Base-by-base conservation (phyloP, 495 filamentous ascomycete species). In the Lepidopterella palustris region DNA sequence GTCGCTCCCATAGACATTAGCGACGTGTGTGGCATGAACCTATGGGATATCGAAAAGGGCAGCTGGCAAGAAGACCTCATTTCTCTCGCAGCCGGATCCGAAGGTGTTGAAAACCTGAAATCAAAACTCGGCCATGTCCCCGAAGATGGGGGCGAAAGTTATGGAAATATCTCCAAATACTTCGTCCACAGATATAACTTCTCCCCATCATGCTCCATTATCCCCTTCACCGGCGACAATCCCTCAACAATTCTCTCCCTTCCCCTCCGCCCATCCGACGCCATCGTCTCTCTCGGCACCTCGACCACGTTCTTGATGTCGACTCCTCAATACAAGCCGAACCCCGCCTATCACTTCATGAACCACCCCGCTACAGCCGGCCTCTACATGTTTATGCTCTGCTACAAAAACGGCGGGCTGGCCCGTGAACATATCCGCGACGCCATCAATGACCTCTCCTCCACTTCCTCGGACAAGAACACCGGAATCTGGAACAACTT, bases 251-350 rank as follows among this genome's bases (percentile, higher is more conserved):
- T 98, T 63, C 85, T 98, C 9, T 86, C 91, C 0, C 78, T 97
- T 3, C 93, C 93, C 0, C 77, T 98, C 18, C 83, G 87, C 0
- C 84, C 90, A 4, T 82, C 87, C 4, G 93, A 97, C 68, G 92
- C 90, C 55, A 96, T 98, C 70, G 87, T 98, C 6, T 92, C 87
- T 5, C 82, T 98, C 4, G 93, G 93, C 45, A 98, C 93, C 0
- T 93, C 88, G 18, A 97, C 93, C 28, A 98, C 93, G 18, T 96
- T 97, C 74, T 80, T 98, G 31, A 98, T 97, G 91, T 88, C 85
- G 59, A 97, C 93, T 0, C 87, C 90, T 9, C 82, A 82, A 65
- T 97, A 96, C 77, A 84, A 85, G 70, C 89, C 93, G 1, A 87
- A 96, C 66, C 87, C 89, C 0, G 82, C 86, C 18, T 77, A 77